Base-by-base conservation (phyloP, 345 rosid species). In the Lepidium didymum region DNA sequence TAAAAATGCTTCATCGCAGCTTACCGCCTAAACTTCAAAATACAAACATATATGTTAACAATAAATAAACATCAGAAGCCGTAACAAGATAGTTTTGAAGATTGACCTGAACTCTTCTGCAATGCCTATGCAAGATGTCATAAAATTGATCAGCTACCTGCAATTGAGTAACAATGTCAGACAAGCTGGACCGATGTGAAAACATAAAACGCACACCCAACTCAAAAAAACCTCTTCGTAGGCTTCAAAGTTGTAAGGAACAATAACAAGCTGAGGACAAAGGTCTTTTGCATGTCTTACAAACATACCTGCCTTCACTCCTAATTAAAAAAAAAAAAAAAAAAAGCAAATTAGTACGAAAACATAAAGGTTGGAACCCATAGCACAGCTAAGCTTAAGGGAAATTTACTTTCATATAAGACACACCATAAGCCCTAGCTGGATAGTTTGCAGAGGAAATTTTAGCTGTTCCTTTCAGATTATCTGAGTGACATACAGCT, bases 1-100 rank as follows among this genome's bases (percentile, higher is more conserved):
- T 73, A 93, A 72, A 81, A 90, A 93, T 47, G 98, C 98, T 81
- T 93, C 98, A n/a, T 90, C 98, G 51, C 98, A 93, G 79, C 98
- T 93, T 64, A 93, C 80, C 34, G 98, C 97, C 97, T 92, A 65
- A 35, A 67, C 18, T 27, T 64, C 68, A 72, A 72, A 38, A 56
- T 69, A 46, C 21, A 70, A 62, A 10, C 12, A 56, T 37, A 23
- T 67, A 52, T 18, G 21, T 21, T 56, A 74, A 45, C 42, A 74
- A 21, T 8, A 7, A 8, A 15, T 58, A 57, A 47, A 57, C 36
- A 19, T 29, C 46, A 50, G 49, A 3, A 67, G 52, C 61, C 7
- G 43, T 5, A 64, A 25, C 54, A 44, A 4, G 23, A 47, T 25
- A 23, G 40, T 56, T 44, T 35, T 68, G 66, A 37, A 41, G 47